Conservation (phyloP, 345 rosid species). For the Leavenworthia alabamica region DNA sequence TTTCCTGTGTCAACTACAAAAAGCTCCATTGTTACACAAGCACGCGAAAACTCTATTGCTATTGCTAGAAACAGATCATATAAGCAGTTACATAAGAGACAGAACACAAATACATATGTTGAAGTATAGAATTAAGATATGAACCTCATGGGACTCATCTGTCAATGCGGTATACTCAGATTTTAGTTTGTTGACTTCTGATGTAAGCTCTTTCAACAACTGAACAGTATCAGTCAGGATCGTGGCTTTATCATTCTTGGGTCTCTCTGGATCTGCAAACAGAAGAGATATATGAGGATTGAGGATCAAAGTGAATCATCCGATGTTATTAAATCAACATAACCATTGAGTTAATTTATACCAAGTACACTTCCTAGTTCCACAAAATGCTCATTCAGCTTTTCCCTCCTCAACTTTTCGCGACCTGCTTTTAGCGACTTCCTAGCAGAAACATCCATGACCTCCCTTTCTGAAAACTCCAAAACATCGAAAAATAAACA, state of each 20-base stretch:
- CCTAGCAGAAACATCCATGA: constrained; percentile 47
- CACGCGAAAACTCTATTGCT: too few species aligned
- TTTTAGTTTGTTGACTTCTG: constrained; percentile 71
- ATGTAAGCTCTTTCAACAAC: constrained; percentile 72
- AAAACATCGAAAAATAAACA: not conserved
- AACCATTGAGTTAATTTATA: constrained; percentile 19
- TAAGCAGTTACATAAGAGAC: too few species aligned
- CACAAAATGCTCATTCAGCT: constrained; percentile 74
- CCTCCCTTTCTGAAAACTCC: constrained; percentile 15
- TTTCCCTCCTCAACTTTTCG: constrained; percentile 85
- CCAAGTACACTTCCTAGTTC: constrained; percentile 77
- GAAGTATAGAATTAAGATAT: not conserved
- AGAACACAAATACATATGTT: too few species aligned
- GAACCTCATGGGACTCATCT: constrained; percentile 89
- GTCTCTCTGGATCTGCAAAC: constrained; percentile 73
- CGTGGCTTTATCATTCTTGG: constrained; percentile 85
- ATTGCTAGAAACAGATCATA: too few species aligned
- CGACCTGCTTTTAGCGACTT: constrained; percentile 86
- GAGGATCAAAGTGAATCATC: not conserved
- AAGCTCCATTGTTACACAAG: too few species aligned
- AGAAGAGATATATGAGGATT: not conserved
- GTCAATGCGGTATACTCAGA: constrained; percentile 52
- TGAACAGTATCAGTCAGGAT: constrained; percentile 73
- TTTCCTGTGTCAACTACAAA: constrained; percentile 82
- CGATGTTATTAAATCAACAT: not conserved